Evolutionary conservation across 2,329 filamentous ascomycete genomes (phyloP).

Genomic region (Paracoccidioides lutzii): DNA sequence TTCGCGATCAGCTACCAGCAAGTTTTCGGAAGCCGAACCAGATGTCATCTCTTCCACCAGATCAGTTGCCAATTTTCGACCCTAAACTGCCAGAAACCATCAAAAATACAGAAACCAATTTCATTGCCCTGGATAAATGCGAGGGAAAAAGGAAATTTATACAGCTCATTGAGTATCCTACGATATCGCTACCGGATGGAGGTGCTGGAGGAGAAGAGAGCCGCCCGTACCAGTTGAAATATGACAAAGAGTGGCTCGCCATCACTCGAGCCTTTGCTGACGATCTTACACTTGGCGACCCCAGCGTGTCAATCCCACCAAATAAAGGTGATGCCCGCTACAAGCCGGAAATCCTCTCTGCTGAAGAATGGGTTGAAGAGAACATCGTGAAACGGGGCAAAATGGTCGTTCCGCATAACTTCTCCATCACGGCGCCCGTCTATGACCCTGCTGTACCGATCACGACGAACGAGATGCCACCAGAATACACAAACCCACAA

Average conservation of each 20-base stretch:
- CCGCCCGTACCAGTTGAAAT: conserved; percentile 51
- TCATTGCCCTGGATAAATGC: conserved; percentile 87
- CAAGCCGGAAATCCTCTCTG: conserved; percentile 50
- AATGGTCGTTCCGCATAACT: conserved; percentile 64
- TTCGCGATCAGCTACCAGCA: conserved; percentile 63
- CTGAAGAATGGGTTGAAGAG: conserved; percentile 68
- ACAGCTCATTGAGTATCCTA: conserved; percentile 56
- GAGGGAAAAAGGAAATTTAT: conserved; percentile 56
- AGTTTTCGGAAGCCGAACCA: conserved; percentile 47
- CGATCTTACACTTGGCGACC: conserved; percentile 51
- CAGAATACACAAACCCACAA: conserved; percentile 78
- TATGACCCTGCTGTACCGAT: conserved; percentile 49
- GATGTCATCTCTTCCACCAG: conserved; percentile 17
- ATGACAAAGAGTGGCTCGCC: conserved; percentile 91
- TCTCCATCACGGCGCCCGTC: conserved; percentile 59
- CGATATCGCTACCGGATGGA: conserved; percentile 28
- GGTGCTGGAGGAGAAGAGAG: conserved; percentile 10
- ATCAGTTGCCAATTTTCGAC: conserved; percentile 35
- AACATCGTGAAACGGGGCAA: conserved; percentile 52
- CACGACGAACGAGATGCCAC: conserved; percentile 49
- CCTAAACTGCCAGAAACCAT: conserved; percentile 59
- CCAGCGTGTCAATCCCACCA: conserved; percentile 38
- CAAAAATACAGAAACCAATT: conserved; percentile 64
- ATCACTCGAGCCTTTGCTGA: conserved; percentile 72
- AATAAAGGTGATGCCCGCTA: conserved; percentile 61